phyloP scores from a whole-genome alignment of 352 stramenopile species.

The Globisporangium megalacanthum region DNA sequence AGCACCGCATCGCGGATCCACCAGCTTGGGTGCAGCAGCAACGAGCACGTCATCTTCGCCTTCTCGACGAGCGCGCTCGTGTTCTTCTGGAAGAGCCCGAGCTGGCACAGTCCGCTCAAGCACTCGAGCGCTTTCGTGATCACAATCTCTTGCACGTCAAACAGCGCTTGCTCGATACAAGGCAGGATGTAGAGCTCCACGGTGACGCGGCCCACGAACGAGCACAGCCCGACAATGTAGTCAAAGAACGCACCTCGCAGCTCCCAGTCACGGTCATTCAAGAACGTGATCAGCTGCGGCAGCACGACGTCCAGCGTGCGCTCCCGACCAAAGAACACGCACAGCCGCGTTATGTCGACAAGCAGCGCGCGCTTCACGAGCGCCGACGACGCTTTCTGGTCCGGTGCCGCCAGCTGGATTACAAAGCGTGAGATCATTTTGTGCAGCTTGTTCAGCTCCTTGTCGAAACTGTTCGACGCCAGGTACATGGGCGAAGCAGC shows the following conservation, averaged over 20 bases:
- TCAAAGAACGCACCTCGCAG: slow-evolving; percentile 89
- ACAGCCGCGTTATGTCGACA: slow-evolving; percentile 92
- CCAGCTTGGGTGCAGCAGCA: slow-evolving; percentile 87
- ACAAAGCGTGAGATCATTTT: slow-evolving; percentile 94
- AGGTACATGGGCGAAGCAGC: slow-evolving; percentile 34
- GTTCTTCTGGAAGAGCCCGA: slow-evolving; percentile 90
- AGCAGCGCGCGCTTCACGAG: slow-evolving; percentile 94
- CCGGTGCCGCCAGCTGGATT: slow-evolving; percentile 88
- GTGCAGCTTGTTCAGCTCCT: slow-evolving; percentile 89
- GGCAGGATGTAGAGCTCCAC: slow-evolving; percentile 97
- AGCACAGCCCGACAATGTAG: slow-evolving; percentile 91
- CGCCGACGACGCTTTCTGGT: slow-evolving; percentile 88
- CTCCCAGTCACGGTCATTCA: slow-evolving; percentile 95
- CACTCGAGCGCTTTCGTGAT: slow-evolving; percentile 92
- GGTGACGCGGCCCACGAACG: slow-evolving; percentile 90
- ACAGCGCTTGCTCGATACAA: slow-evolving; percentile 95
- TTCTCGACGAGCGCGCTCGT: slow-evolving; percentile 81
- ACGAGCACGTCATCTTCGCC: slow-evolving; percentile 68
- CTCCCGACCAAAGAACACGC: slow-evolving; percentile 96
- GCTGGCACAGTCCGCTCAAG: slow-evolving; percentile 85
- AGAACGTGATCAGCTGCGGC: slow-evolving; percentile 95
- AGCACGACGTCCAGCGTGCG: slow-evolving; percentile 94
- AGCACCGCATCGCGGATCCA: slow-evolving; percentile 84
- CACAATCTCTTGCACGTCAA: slow-evolving; percentile 95
- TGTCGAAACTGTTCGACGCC: slow-evolving; percentile 88